phyloP scores from a whole-genome alignment of 306 rosid genomes.

The Ochetophila trinervis region DNA sequence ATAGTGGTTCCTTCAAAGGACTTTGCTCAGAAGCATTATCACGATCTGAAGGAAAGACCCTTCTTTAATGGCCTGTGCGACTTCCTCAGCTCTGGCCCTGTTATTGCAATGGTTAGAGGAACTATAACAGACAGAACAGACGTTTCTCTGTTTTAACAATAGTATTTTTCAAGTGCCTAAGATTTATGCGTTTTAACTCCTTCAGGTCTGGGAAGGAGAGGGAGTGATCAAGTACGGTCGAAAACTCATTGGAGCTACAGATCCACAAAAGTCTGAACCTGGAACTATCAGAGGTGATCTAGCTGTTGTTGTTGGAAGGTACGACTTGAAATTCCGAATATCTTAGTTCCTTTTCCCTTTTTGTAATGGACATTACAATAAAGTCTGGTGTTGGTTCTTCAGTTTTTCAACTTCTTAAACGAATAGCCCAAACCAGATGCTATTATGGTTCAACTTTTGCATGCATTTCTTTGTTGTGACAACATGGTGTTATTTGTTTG shows the following conservation, averaged over 20 bases:
- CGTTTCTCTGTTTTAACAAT: constrained; percentile 5
- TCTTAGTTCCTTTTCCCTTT: neutral
- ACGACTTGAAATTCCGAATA: constrained; percentile 7
- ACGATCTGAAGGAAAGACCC: constrained; percentile 85
- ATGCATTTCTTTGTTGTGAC: constrained; percentile 20
- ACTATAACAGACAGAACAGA: constrained; percentile 3
- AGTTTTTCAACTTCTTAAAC: neutral
- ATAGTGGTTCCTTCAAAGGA: constrained; percentile 75
- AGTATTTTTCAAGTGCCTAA: neutral
- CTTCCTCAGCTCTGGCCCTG: constrained; percentile 95
- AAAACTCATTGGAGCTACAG: constrained; percentile 93
- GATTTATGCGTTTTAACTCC: constrained; percentile 3
- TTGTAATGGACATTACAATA: neutral
- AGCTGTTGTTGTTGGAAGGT: constrained; percentile 97
- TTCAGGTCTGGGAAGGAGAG: constrained; percentile 96
- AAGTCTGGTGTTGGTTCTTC: neutral
- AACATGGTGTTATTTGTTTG: constrained; percentile 8
- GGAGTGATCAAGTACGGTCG: constrained; percentile 87
- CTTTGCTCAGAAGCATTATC: constrained; percentile 85
- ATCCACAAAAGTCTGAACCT: constrained; percentile 96
- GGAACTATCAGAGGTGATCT: constrained; percentile 96
- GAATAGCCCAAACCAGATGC: neutral
- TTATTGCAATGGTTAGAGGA: constrained; percentile 83
- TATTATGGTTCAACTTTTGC: neutral
- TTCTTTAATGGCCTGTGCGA: constrained; percentile 87